Conservation (phyloP, 305 asterid species). For the Fraxinus sp. region DNA sequence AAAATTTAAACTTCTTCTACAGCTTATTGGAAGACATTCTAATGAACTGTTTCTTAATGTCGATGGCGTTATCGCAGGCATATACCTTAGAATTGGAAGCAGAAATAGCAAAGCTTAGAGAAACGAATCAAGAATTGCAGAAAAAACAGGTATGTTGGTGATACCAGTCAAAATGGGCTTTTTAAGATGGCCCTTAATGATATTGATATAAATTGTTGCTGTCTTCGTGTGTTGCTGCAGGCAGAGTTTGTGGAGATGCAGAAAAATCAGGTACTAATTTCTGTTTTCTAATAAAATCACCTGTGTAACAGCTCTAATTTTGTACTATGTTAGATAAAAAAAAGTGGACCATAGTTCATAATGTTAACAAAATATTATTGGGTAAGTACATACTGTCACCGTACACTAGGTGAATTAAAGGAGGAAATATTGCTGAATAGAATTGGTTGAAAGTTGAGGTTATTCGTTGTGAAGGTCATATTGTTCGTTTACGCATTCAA, state of each 20-base stretch:
- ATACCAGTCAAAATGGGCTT: constrained; percentile 8
- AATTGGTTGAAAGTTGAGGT: not conserved
- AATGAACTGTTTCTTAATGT: constrained; percentile 10
- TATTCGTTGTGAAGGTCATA: not conserved
- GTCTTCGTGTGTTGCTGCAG: constrained; percentile 40
- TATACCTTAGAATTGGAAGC: constrained; percentile 90
- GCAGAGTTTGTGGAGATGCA: constrained; percentile 65
- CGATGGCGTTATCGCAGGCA: constrained; percentile 48
- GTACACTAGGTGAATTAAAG: not conserved
- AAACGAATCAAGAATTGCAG: constrained; percentile 66
- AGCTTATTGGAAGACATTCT: not conserved
- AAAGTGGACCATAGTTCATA: not conserved
- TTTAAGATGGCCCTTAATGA: not conserved
- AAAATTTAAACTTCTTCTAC: not conserved
- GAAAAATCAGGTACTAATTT: constrained; percentile 61
- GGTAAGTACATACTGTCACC: not conserved
- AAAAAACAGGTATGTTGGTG: constrained; percentile 60
- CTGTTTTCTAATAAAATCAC: not conserved
- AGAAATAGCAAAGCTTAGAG: constrained; percentile 79
- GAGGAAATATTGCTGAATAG: not conserved
- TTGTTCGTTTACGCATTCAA: not conserved
- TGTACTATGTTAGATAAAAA: not conserved
- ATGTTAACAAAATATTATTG: not conserved
- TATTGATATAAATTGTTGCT: constrained; percentile 17
- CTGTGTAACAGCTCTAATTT: not conserved